These are phyloP conservation scores for Corymbia calophylla DNA, from an alignment of 441 rosid genomes.

Conservation along the genomic window DNA sequence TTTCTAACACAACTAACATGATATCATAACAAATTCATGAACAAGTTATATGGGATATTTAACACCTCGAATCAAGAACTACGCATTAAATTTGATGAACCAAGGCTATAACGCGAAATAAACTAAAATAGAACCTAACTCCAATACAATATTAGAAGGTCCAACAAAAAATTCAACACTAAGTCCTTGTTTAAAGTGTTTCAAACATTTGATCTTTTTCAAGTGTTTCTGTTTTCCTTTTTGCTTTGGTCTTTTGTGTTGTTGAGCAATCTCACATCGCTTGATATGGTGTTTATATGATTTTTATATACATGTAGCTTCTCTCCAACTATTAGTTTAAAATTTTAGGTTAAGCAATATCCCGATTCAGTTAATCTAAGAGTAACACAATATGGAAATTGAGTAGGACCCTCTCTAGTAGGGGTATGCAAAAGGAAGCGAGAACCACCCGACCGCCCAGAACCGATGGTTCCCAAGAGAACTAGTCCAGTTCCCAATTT, in stretches of 20 bases:
- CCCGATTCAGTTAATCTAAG: too few species aligned
- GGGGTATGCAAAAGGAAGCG: background rate
- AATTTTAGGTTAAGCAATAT: background rate
- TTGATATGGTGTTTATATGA: background rate
- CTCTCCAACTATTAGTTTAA: background rate
- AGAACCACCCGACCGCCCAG: too few species aligned
- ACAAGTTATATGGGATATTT: too few species aligned
- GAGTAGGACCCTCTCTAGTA: background rate
- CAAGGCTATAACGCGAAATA: background rate
- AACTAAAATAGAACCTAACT: background rate
- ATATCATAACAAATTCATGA: too few species aligned
- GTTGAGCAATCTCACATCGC: background rate
- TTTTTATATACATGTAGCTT: background rate
- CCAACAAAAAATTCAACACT: background rate
- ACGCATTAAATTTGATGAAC: background rate
- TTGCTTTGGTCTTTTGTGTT: background rate
- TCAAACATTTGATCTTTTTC: background rate
- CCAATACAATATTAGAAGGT: background rate
- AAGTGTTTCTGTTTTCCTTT: background rate
- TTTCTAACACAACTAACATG: too few species aligned
- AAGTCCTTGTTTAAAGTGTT: background rate
- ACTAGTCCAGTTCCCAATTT: too few species aligned
- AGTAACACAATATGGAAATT: background rate
- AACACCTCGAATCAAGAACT: background rate
- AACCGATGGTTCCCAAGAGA: too few species aligned